Evolutionary conservation across 352 stramenopile genomes (phyloP).

Genomic region (Phytophthora pseudosyringae): DNA sequence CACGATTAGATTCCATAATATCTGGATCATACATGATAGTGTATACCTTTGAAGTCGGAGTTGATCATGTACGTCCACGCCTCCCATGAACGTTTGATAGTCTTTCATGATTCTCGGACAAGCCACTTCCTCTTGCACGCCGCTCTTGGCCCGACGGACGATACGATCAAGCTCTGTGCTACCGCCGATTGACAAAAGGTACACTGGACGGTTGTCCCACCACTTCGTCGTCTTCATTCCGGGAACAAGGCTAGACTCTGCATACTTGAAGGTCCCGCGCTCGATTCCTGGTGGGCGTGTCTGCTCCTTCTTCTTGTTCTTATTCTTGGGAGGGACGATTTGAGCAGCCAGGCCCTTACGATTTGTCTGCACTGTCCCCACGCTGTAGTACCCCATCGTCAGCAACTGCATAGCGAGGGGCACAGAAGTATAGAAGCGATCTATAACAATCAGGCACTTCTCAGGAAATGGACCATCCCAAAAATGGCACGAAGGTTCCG

Average conservation of each 20-base stretch:
- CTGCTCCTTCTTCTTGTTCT: neutral
- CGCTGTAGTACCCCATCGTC: neutral
- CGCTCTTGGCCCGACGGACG: neutral
- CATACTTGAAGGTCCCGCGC: neutral
- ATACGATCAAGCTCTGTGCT: neutral
- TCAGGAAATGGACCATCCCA: neutral
- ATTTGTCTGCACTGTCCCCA: neutral
- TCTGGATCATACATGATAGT: constrained; percentile 14
- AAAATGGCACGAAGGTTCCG: constrained; percentile 1
- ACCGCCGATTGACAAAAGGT: neutral
- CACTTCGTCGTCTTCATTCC: neutral
- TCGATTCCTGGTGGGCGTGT: neutral
- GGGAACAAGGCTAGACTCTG: neutral
- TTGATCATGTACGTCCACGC: constrained; percentile 2
- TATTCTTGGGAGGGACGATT: neutral
- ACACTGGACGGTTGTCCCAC: neutral
- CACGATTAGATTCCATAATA: too few species aligned
- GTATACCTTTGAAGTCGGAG: constrained; percentile 6
- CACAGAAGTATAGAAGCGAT: neutral
- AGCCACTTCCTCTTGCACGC: neutral
- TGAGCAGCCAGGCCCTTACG: neutral
- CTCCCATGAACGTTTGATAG: too few species aligned
- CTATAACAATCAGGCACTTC: neutral
- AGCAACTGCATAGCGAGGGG: constrained; percentile 1
- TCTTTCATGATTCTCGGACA: neutral